These are phyloP conservation scores for Dinochytrium kinnereticum DNA, from an alignment of 371 early-diverging fungal species.

Conservation along the genomic window DNA sequence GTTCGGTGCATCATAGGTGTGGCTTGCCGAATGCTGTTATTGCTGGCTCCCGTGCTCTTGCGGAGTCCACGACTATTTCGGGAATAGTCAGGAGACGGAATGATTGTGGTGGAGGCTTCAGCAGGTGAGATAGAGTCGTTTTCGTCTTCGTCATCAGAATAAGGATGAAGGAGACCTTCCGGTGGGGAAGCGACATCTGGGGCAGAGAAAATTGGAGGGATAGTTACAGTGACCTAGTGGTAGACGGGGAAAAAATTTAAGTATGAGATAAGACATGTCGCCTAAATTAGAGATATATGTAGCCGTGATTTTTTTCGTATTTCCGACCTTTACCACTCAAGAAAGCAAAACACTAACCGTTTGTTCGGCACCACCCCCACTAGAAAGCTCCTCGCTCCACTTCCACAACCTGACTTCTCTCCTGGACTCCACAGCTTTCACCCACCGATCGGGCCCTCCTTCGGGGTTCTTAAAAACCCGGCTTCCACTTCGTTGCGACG, in stretches of 20 bases:
- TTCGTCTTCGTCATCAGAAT: background rate
- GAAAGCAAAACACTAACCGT: background rate
- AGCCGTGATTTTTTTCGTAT: no score
- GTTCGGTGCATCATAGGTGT: no score
- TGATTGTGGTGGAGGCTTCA: background rate
- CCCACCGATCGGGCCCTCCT: background rate
- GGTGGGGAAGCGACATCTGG: background rate
- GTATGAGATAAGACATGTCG: no score
- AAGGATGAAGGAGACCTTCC: background rate
- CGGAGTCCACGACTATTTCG: background rate
- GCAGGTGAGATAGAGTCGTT: background rate
- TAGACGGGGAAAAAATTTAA: background rate
- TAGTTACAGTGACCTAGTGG: background rate
- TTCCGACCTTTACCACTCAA: no score
- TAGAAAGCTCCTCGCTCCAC: background rate
- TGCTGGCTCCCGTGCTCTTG: background rate
- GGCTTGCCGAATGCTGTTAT: background rate
- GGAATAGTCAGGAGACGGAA: background rate
- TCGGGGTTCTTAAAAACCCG: background rate
- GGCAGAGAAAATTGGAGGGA: constrained; percentile 1
- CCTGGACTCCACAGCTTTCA: background rate
- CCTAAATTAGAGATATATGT: no score
- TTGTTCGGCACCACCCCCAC: background rate
- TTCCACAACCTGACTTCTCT: background rate
- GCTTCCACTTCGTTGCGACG: background rate